phyloP scores from a whole-genome alignment of 2,329 filamentous ascomycete genomes.

The Aspergillus floridensis region DNA sequence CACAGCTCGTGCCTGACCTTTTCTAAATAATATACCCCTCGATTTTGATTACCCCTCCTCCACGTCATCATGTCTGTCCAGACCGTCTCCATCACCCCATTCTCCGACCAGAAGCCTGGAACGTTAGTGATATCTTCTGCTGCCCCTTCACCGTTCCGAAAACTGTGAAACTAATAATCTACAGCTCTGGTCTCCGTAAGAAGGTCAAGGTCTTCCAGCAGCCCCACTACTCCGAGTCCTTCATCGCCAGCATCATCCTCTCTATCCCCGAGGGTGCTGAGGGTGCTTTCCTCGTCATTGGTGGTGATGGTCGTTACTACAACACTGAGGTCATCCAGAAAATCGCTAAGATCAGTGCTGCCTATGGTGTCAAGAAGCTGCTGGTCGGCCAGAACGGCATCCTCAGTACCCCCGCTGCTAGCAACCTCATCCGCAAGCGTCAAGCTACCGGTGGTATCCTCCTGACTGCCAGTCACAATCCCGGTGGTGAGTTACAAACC shows the following conservation, averaged over 20 bases:
- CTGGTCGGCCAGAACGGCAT: slow-evolving; percentile 95
- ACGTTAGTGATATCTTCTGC: slow-evolving; percentile 66
- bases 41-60: slow-evolving; percentile 1
- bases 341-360: slow-evolving; percentile 95
- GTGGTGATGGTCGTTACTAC: slow-evolving; percentile 94
- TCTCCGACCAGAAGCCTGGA: slow-evolving; percentile 96
- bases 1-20: background rate
- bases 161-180: background rate
- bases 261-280: slow-evolving; percentile 94
- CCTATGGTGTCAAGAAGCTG: slow-evolving; percentile 98
- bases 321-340: slow-evolving; percentile 95
- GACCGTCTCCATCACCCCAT: slow-evolving; percentile 79
- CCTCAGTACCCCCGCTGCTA: slow-evolving; percentile 91
- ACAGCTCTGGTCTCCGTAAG: slow-evolving; percentile 93
- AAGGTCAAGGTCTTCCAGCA: slow-evolving; percentile 98
- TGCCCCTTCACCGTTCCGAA: slow-evolving; percentile 14
- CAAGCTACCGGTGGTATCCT: slow-evolving; percentile 96
- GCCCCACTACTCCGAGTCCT: slow-evolving; percentile 92
- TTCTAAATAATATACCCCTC: background rate
- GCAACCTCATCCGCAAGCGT: slow-evolving; percentile 90
- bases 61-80: slow-evolving; percentile 63
- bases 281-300: slow-evolving; percentile 89
- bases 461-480: slow-evolving; percentile 96
- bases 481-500: slow-evolving; percentile 67
- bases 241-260: slow-evolving; percentile 88